Conservation (phyloP, 1,284 basidiomycete species). For the Apiotrichum domesticum region DNA sequence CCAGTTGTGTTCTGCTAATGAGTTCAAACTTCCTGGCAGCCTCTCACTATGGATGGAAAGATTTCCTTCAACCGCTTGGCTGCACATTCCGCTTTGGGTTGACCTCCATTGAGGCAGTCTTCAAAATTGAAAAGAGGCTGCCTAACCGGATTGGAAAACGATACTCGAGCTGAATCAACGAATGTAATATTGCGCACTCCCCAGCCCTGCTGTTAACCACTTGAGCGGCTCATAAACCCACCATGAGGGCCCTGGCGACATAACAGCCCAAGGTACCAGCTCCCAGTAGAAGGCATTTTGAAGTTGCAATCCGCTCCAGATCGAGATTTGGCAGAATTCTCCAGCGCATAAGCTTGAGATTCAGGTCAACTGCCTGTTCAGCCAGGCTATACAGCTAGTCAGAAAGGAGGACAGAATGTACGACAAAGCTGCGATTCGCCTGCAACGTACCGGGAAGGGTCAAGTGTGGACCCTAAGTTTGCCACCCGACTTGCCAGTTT, state of each 20-base stretch:
- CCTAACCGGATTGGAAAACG: slow-evolving; percentile 93
- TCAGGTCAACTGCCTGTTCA: slow-evolving; percentile 92
- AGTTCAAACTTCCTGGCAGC: no score
- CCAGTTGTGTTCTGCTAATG: slow-evolving; percentile 65
- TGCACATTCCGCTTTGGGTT: slow-evolving; percentile 86
- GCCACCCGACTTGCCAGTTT: slow-evolving; percentile 84
- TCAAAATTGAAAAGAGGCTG: slow-evolving; percentile 94
- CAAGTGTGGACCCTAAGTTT: slow-evolving; percentile 92
- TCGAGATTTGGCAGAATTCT: slow-evolving; percentile 84
- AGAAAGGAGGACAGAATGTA: slow-evolving; percentile 4
- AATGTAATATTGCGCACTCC: slow-evolving; percentile 89
- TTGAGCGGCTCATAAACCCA: slow-evolving; percentile 39
- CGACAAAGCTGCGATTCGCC: background rate
- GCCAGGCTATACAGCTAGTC: slow-evolving; percentile 59
- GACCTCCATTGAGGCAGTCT: slow-evolving; percentile 88
- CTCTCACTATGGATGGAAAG: slow-evolving; percentile 78
- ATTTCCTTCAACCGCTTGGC: slow-evolving; percentile 81
- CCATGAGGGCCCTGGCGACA: slow-evolving; percentile 82
- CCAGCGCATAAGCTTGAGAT: slow-evolving; percentile 98
- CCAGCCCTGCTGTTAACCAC: slow-evolving; percentile 63
- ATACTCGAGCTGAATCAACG: slow-evolving; percentile 82
- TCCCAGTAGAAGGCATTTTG: slow-evolving; percentile 79
- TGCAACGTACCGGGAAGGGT: slow-evolving; percentile 58
- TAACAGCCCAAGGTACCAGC: slow-evolving; percentile 97
- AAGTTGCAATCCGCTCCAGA: slow-evolving; percentile 74